phyloP scores from a whole-genome alignment of 2,329 filamentous ascomycete genomes.

The Herpomyces periplanetae region DNA sequence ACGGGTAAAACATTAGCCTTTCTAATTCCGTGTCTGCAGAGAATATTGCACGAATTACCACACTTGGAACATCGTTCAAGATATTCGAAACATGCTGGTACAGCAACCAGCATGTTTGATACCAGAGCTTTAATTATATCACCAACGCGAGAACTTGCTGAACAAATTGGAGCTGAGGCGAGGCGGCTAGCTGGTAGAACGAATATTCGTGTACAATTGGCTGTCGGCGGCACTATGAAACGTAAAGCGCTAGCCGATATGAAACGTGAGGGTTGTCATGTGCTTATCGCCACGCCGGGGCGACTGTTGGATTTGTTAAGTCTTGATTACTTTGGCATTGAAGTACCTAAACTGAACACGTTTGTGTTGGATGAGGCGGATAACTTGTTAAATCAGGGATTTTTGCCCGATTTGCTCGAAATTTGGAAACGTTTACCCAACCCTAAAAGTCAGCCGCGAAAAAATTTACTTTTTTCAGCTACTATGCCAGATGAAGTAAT shows the following conservation, averaged over 20 bases:
- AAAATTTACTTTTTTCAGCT: constrained; percentile 80
- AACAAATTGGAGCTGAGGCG: constrained; percentile 42
- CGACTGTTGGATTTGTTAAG: constrained; percentile 42
- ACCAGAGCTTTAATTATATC: constrained; percentile 26
- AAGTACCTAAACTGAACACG: constrained; percentile 17
- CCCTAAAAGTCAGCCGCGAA: constrained; percentile 21
- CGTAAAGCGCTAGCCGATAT: constrained; percentile 21
- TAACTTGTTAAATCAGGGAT: constrained; percentile 20
- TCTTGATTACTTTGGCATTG: constrained; percentile 20
- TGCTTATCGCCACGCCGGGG: constrained; percentile 64
- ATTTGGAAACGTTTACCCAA: constrained; percentile 20
- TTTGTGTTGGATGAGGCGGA: constrained; percentile 26
- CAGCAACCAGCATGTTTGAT: too few species aligned
- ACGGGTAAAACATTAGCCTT: constrained; percentile 91
- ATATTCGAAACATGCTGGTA: too few species aligned
- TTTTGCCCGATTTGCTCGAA: constrained; percentile 5
- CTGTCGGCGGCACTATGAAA: constrained; percentile 77
- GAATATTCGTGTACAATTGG: constrained; percentile 25
- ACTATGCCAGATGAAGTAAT: constrained; percentile 61
- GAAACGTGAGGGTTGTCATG: constrained; percentile 35
- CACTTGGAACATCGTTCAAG: constrained; percentile 14
- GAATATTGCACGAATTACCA: constrained; percentile 24
- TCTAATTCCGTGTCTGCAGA: constrained; percentile 45
- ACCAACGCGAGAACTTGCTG: constrained; percentile 39
- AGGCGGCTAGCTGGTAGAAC: constrained; percentile 21